A percentile compares a stretch with the other conserved stretches of the same genome.
Evolutionary conservation across 106 monocot genomes (phyloP).

Genomic region (Posidonia australis): DNA sequence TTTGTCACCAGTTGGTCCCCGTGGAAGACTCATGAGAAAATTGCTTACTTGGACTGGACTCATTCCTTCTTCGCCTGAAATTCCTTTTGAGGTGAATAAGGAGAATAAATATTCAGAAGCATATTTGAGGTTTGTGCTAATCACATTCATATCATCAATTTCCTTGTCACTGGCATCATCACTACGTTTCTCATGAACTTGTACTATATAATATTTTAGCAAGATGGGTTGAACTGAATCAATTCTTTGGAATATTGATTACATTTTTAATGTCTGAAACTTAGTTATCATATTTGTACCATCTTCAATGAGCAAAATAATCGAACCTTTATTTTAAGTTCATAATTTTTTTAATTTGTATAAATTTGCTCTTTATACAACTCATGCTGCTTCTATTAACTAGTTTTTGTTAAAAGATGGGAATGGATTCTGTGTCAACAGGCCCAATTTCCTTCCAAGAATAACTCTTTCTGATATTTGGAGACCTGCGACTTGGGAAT

Average conservation of each 20-base stretch:
- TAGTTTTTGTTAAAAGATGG: too few species aligned
- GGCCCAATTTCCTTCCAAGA: slow-evolving; percentile 75
- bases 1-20: slow-evolving; percentile 74
- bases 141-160: not conserved
- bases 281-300: too few species aligned
- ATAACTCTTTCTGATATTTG: slow-evolving; percentile 82
- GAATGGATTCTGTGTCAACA: slow-evolving; percentile 12
- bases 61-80: slow-evolving; percentile 51
- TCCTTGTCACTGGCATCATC: not conserved
- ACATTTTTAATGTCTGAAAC: too few species aligned
- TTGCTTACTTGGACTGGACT: slow-evolving; percentile 69
- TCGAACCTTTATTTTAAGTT: too few species aligned
- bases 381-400: too few species aligned
- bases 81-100: slow-evolving; percentile 26
- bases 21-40: slow-evolving; percentile 77
- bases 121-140: slow-evolving; percentile 44
- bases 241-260: too few species aligned
- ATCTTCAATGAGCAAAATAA: too few species aligned
- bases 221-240: too few species aligned
- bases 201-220: too few species aligned
- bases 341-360: too few species aligned
- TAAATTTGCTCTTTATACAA: too few species aligned
- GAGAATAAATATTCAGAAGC: slow-evolving; percentile 30
- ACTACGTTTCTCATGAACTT: not conserved
- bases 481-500: slow-evolving; percentile 80